Conservation (phyloP, 164 flowering plant species). For the Stephania cephalantha region DNA sequence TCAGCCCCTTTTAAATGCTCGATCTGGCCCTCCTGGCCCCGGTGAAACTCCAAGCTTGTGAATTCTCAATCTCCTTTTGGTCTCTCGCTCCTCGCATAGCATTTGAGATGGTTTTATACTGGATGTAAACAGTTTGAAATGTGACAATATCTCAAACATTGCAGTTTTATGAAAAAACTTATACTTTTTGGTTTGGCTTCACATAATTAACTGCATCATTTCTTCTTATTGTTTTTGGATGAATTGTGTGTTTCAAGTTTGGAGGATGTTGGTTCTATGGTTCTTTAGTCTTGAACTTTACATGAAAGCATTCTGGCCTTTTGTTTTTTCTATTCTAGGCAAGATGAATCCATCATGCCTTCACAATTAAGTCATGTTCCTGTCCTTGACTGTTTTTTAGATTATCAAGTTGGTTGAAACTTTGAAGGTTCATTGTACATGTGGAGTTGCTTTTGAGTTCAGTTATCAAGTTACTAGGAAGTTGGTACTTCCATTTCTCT, state of each 20-base stretch:
- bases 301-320: background rate
- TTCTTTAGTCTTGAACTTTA: background rate
- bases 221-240: background rate
- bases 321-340: background rate
- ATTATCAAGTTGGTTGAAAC: background rate
- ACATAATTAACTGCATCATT: background rate
- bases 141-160: background rate
- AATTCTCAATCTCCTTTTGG: slow-evolving; percentile 8
- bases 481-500: background rate
- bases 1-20: slow-evolving; percentile 60
- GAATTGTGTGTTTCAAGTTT: background rate
- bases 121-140: background rate
- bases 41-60: slow-evolving; percentile 34
- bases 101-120: background rate
- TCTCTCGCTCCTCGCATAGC: background rate
- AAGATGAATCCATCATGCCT: background rate
- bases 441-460: background rate
- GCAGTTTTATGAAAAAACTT: background rate
- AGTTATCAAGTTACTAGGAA: background rate
- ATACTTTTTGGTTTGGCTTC: background rate
- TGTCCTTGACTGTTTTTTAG: background rate
- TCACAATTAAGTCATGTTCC: background rate
- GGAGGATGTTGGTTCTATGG: background rate
- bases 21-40: slow-evolving; percentile 45
- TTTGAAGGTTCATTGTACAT: background rate